phyloP scores from a whole-genome alignment of 2,329 filamentous ascomycete species.

The Colletotrichum somersetense region DNA sequence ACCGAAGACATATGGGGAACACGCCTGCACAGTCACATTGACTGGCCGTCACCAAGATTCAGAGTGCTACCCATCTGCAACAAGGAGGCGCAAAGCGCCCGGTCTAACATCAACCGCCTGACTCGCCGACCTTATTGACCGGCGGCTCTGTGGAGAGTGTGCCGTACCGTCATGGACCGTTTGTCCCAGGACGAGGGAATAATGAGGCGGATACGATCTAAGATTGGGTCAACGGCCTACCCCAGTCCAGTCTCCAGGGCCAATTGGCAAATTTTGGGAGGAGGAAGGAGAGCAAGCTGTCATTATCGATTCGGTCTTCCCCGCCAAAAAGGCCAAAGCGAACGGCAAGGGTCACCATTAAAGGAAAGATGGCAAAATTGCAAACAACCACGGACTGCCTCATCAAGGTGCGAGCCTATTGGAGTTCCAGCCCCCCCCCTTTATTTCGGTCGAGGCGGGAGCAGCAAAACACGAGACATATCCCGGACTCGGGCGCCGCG shows the following conservation, averaged over 20 bases:
- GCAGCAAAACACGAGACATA: constrained; percentile 29
- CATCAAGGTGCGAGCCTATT: constrained; percentile 5
- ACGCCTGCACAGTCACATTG: constrained; percentile 15
- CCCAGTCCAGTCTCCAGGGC: constrained; percentile 18
- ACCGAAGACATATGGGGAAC: constrained; percentile 6
- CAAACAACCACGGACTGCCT: background rate
- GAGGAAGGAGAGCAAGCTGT: background rate
- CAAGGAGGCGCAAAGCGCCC: background rate
- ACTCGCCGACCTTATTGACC: constrained; percentile 34
- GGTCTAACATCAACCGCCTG: constrained; percentile 31
- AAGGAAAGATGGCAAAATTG: constrained; percentile 27
- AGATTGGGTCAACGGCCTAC: constrained; percentile 17
- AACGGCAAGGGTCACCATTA: constrained; percentile 9
- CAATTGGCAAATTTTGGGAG: constrained; percentile 16
- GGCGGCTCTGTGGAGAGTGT: background rate
- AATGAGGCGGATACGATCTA: constrained; percentile 31
- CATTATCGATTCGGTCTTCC: constrained; percentile 13
- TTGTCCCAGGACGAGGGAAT: constrained; percentile 32
- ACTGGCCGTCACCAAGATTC: constrained; percentile 12
- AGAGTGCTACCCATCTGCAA: constrained; percentile 14
- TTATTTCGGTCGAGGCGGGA: constrained; percentile 8
- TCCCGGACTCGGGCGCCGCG: background rate
- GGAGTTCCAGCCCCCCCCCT: constrained; percentile 4
- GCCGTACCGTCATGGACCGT: constrained; percentile 20
- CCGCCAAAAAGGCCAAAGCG: constrained; percentile 34